Evolutionary conservation across 2,329 filamentous ascomycete genomes (phyloP).

Genomic region (Nectriaceae sp.): DNA sequence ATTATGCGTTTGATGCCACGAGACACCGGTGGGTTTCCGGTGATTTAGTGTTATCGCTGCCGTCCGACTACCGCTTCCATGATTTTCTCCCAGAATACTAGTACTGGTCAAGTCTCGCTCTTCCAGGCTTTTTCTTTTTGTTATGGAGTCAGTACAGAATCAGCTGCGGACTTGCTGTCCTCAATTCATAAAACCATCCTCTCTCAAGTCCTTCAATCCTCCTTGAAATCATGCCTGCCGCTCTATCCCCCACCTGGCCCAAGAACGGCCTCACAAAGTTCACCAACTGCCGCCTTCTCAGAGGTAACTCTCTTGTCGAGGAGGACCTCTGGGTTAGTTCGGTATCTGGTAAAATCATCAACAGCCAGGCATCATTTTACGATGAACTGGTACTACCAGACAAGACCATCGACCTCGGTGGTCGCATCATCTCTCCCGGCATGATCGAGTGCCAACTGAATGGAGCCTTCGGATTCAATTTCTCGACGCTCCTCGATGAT

Average conservation of each 20-base stretch:
- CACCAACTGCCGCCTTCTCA: conserved; percentile 81
- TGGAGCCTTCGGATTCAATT: conserved; percentile 91
- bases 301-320: conserved; percentile 65
- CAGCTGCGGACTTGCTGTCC: conserved; percentile 1
- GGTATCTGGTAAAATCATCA: conserved; percentile 76
- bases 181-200: conserved; percentile 3
- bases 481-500: conserved; percentile 74
- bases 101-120: conserved; percentile 15
- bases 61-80: conserved; percentile 8
- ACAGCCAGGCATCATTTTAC: conserved; percentile 68
- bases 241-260: conserved; percentile 40
- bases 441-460: conserved; percentile 93
- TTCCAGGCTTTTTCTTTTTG: conserved; percentile 7
- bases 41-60: conserved; percentile 10
- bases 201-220: conserved; percentile 5
- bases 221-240: conserved; percentile 47
- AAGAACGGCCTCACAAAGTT: conserved; percentile 74
- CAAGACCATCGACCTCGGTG: conserved; percentile 74
- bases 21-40: conserved; percentile 21
- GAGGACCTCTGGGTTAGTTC: conserved; percentile 91
- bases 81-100: conserved; percentile 17
- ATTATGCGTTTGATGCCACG: conserved; percentile 8
- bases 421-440: conserved; percentile 81
- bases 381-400: conserved; percentile 70
- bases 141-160: conserved; percentile 5